Evolutionary conservation across 208 protist species (phyloP).

Genomic region (Crithidia sp.): DNA sequence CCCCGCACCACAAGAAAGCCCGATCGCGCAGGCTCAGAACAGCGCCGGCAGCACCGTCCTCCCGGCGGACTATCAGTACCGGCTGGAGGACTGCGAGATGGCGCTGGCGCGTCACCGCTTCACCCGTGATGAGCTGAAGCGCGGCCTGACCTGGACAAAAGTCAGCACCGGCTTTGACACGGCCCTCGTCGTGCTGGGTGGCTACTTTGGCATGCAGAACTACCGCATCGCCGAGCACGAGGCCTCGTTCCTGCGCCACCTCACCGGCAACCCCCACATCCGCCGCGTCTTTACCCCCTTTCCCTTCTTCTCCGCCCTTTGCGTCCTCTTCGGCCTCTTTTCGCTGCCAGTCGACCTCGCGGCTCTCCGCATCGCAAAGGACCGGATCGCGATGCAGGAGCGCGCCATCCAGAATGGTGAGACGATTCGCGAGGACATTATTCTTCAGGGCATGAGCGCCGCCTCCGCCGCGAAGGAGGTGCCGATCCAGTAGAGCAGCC

Average conservation of each 20-base stretch:
- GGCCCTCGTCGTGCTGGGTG: slow-evolving; percentile 6
- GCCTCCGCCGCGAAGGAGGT: slow-evolving; percentile 3
- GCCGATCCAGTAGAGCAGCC: slow-evolving; percentile 7
- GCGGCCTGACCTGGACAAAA: slow-evolving; percentile 20
- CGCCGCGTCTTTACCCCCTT: slow-evolving; percentile 45
- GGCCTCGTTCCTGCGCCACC: slow-evolving; percentile 31
- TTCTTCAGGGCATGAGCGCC: slow-evolving; percentile 10
- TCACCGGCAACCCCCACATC: slow-evolving; percentile 42
- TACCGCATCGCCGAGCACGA: slow-evolving; percentile 31
- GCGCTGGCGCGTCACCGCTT: slow-evolving; percentile 28
- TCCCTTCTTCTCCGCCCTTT: slow-evolving; percentile 36
- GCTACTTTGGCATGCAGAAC: slow-evolving; percentile 14
- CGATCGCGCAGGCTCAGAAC: slow-evolving; percentile 6
- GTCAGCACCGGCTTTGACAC: slow-evolving; percentile 17
- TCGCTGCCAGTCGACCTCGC: slow-evolving; percentile 39
- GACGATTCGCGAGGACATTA: slow-evolving; percentile 14
- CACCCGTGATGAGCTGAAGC: slow-evolving; percentile 23
- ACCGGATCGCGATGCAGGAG: slow-evolving; percentile 29
- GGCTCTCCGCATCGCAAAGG: slow-evolving; percentile 25
- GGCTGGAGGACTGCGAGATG: slow-evolving; percentile 36
- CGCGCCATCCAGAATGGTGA: slow-evolving; percentile 23
- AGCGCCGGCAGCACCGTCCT: slow-evolving; percentile 1
- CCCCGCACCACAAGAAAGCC: neutral
- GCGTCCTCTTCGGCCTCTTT: slow-evolving; percentile 33
- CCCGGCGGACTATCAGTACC: slow-evolving; percentile 36